These are phyloP conservation scores for Rhamnella rubrinervis DNA, from an alignment of 331 rosid genomes.

Conservation along the genomic window DNA sequence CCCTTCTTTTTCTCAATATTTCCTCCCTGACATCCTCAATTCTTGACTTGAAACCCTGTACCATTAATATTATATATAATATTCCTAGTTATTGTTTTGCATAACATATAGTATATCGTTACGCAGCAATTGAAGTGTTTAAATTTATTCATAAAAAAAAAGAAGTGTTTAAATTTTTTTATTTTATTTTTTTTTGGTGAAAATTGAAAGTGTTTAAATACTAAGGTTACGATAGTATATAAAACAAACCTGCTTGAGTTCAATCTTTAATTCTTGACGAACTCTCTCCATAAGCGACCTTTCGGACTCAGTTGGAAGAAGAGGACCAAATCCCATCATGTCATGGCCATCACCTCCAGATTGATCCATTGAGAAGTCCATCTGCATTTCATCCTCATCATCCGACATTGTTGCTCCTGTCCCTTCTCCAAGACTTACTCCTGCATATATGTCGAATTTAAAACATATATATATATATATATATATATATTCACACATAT, in stretches of 20 bases:
- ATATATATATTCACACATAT: no score
- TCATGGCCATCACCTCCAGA: conserved; percentile 67
- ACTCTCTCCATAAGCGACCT: conserved; percentile 94
- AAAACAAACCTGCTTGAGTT: conserved; percentile 77
- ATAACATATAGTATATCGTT: neutral
- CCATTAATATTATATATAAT: neutral
- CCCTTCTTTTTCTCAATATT: conserved; percentile 92
- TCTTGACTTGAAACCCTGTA: conserved; percentile 94
- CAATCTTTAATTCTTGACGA: conserved; percentile 93
- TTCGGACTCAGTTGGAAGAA: conserved; percentile 94
- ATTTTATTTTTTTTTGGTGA: no score
- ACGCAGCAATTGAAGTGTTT: neutral
- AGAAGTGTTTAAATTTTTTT: no score
- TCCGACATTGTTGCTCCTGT: conserved; percentile 97
- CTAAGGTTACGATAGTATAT: no score
- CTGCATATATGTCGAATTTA: conserved; percentile 22
- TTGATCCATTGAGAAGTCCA: conserved; percentile 80
- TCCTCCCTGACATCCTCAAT: conserved; percentile 98
- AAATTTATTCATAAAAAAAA: no score
- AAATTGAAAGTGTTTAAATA: neutral
- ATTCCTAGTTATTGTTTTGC: neutral
- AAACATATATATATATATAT: no score
- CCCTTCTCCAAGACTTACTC: conserved; percentile 89
- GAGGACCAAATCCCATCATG: conserved; percentile 95
- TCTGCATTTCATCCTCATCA: conserved; percentile 80